Evolutionary conservation across 2,329 filamentous ascomycete species (phyloP).

Genomic region (Fusarium beomiforme): DNA sequence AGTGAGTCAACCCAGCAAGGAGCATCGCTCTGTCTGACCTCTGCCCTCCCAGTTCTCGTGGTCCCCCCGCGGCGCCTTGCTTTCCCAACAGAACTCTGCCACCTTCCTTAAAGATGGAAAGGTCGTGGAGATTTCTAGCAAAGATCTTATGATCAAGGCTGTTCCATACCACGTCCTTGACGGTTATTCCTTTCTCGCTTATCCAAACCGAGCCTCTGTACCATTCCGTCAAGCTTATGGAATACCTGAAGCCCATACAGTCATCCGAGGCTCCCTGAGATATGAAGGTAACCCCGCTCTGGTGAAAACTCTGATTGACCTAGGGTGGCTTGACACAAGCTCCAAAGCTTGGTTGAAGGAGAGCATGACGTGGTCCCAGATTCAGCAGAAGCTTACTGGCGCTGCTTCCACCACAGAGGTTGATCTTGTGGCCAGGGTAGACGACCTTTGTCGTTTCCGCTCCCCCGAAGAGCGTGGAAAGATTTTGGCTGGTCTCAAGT

Average conservation of each 20-base stretch:
- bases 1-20: not conserved
- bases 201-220: not conserved
- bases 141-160: not conserved
- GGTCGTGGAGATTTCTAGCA: not conserved
- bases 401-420: not conserved
- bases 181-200: not conserved
- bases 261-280: not conserved
- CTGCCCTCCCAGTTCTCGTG: not conserved
- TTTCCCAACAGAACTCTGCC: not conserved
- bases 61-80: not conserved
- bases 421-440: not conserved
- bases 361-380: not conserved
- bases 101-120: not conserved
- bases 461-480: not conserved
- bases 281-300: fast-evolving
- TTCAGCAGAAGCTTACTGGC: not conserved
- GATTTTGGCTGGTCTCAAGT: not conserved
- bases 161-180: not conserved
- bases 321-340: not conserved
- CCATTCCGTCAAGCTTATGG: not conserved
- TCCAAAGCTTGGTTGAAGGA: not conserved
- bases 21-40: not conserved
- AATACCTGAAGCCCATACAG: not conserved
- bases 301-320: not conserved
- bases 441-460: not conserved